Conservation (phyloP, 768 basidiomycete genomes). For the Kockovaella imperatae region DNA sequence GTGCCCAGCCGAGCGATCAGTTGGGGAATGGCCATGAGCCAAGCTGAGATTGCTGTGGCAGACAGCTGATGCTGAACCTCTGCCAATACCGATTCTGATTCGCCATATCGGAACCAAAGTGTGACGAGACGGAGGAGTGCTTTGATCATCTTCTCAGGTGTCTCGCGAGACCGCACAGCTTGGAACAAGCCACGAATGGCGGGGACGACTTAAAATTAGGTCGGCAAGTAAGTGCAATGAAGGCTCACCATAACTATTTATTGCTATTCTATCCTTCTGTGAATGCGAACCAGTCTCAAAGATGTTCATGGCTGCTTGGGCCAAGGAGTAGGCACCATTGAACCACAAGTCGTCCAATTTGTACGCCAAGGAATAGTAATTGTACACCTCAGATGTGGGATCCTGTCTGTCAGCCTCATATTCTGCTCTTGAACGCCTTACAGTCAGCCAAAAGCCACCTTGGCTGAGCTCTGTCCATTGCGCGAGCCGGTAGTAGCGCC, state of each 20-base stretch:
- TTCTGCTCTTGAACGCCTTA: slow-evolving; percentile 6
- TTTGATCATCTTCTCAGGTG: slow-evolving; percentile 38
- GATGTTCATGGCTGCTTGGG: slow-evolving; percentile 27
- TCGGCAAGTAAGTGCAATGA: not conserved
- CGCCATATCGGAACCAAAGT: slow-evolving; percentile 43
- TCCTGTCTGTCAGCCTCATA: slow-evolving; percentile 18
- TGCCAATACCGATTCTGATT: slow-evolving; percentile 26
- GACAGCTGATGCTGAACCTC: slow-evolving; percentile 31
- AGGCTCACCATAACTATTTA: slow-evolving; percentile 32
- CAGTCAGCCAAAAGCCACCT: slow-evolving; percentile 27
- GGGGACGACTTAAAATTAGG: slow-evolving; percentile 30
- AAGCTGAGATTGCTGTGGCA: slow-evolving; percentile 20
- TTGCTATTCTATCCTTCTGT: slow-evolving; percentile 19
- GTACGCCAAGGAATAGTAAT: slow-evolving; percentile 23
- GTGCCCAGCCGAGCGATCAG: slow-evolving; percentile 43
- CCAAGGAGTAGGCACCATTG: slow-evolving; percentile 20
- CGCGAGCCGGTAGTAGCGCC: slow-evolving; percentile 29
- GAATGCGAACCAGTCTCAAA: slow-evolving; percentile 27
- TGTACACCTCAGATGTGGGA: slow-evolving; percentile 22
- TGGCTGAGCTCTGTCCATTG: slow-evolving; percentile 35
- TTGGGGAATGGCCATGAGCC: slow-evolving; percentile 42
- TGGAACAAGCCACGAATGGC: slow-evolving; percentile 41
- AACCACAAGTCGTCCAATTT: slow-evolving; percentile 38
- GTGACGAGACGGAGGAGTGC: slow-evolving; percentile 40
- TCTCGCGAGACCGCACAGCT: slow-evolving; percentile 23